Base-by-base conservation (phyloP, 495 filamentous ascomycete species). In the Penicillium goetzii region DNA sequence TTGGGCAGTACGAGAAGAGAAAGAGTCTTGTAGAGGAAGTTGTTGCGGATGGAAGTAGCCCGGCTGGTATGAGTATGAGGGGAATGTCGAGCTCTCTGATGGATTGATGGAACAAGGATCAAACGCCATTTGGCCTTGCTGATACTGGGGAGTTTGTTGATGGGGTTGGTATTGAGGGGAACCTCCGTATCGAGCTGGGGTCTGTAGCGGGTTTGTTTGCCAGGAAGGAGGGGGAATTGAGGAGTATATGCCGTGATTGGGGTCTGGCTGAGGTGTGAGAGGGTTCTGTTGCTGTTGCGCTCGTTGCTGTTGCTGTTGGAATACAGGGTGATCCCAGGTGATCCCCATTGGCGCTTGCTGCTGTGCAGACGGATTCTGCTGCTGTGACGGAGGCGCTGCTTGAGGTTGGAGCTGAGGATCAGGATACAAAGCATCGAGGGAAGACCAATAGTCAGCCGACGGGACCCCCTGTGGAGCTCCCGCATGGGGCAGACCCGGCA, bases 371-470 rank as follows among this genome's bases (percentile, higher is more conserved):
- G 66, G 73, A 58, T 61, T 53, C 60, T 73, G 78, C 53, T 70
- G 69, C 53, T 73, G 74, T 14, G 62, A 76, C 53, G 70, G 71
- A 51, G 72, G 74, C 19, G 62, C 51, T 45, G 58, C 60, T 59
- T 57, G 71, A 19, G 65, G 52, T 63, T 72, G 74, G 12, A 72
- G 63, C 45, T 73, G 74, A 9, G 54, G 54, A 58, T 72, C 72
- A n/a, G 66, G 53, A 49, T 75, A 81, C 32, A 77, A 58, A n/a
- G 73, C 40, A 53, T 80, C 77, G 47, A 81, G 67, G 12, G 47
- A 72, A 59, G 69, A 72, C 80, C 80, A 81, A 58, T 76, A 79
- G 26, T 76, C 79, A 1, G 73, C 57, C 25, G 72, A 66, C 14
- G 76, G 59, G 25, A 70, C 61, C 17, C 58, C 62, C 36, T 74